These are phyloP conservation scores for Cnidoscolus chayamansa DNA, from an alignment of 441 rosid genomes.

Conservation along the genomic window DNA sequence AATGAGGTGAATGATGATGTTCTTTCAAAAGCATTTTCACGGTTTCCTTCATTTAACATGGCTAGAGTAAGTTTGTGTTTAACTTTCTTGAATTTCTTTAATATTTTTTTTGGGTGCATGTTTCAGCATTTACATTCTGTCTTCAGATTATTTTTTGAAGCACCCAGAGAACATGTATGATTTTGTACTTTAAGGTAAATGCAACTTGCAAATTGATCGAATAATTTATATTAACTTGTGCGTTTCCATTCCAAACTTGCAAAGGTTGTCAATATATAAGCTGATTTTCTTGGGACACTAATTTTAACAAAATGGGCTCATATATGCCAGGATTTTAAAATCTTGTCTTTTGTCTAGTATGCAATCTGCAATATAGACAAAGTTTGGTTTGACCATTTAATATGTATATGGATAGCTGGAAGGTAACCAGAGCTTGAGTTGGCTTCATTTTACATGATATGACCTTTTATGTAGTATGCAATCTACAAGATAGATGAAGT, in stretches of 20 bases:
- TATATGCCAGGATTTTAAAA: slow-evolving; percentile 1
- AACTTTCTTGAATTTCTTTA: slow-evolving; percentile 4
- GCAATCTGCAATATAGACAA: slow-evolving; percentile 7
- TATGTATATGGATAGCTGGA: slow-evolving; percentile 31
- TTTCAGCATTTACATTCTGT: slow-evolving; percentile 34
- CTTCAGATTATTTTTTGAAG: slow-evolving; percentile 54
- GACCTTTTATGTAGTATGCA: not conserved
- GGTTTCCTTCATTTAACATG: slow-evolving; percentile 95
- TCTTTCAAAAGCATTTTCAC: slow-evolving; percentile 84
- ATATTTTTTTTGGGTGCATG: slow-evolving; percentile 19
- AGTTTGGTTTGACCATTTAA: slow-evolving; percentile 25
- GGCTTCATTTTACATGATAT: not conserved
- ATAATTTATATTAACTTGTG: not conserved
- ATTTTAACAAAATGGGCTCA: not conserved
- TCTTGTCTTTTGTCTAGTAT: not conserved
- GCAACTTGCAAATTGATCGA: not conserved
- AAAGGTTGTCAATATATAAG: not conserved
- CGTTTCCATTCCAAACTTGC: not conserved
- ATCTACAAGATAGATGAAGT: slow-evolving; percentile 12
- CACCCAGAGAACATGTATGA: slow-evolving; percentile 28
- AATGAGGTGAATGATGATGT: slow-evolving; percentile 99
- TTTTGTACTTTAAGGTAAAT: slow-evolving; percentile 33
- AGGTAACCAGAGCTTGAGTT: slow-evolving; percentile 30
- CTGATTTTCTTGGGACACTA: slow-evolving; percentile 2
- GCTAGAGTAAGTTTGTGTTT: slow-evolving; percentile 55